Evolutionary conservation across 2,329 filamentous ascomycete species (phyloP).

Genomic region (Colletotrichum costaricense): DNA sequence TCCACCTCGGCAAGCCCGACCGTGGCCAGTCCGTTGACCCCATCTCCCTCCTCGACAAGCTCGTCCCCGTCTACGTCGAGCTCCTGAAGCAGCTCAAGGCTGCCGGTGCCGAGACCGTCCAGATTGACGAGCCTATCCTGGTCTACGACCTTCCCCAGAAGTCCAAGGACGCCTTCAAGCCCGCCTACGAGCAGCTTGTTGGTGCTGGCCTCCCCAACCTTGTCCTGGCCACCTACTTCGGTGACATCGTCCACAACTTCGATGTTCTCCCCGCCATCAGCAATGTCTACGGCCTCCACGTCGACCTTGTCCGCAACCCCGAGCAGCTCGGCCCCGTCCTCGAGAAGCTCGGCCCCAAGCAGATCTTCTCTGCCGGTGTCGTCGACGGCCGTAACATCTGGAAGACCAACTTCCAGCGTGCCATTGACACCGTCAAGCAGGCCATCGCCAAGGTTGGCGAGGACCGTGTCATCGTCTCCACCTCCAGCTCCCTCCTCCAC

Average conservation of each 20-base stretch:
- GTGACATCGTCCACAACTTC: slow-evolving; percentile 99
- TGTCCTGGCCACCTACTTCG: slow-evolving; percentile 96
- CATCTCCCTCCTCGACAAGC: slow-evolving; percentile 92
- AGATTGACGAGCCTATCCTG: slow-evolving; percentile 97
- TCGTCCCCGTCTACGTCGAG: slow-evolving; percentile 94
- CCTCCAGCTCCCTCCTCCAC: slow-evolving; percentile 97
- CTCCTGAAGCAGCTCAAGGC: slow-evolving; percentile 93
- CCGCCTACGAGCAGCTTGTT: slow-evolving; percentile 90
- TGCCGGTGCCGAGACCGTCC: slow-evolving; percentile 94
- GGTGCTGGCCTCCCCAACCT: slow-evolving; percentile 86
- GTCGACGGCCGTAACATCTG: slow-evolving; percentile 99
- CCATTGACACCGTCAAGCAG: slow-evolving; percentile 89
- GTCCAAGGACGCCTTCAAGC: slow-evolving; percentile 97
- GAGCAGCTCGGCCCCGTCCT: slow-evolving; percentile 94
- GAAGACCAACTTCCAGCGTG: slow-evolving; percentile 99
- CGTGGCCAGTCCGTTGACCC: slow-evolving; percentile 92
- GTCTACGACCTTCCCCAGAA: slow-evolving; percentile 93
- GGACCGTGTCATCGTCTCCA: slow-evolving; percentile 96
- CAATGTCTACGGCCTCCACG: slow-evolving; percentile 78
- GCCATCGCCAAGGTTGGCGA: slow-evolving; percentile 96
- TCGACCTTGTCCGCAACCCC: slow-evolving; percentile 97
- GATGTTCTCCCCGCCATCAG: slow-evolving; percentile 81
- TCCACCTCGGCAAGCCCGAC: slow-evolving; percentile 97
- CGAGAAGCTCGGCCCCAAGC: slow-evolving; percentile 85
- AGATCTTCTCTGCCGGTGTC: slow-evolving; percentile 93